Conservation (phyloP, 1,139 yeast genomes). For the Pneumocystis oryctolagi region DNA sequence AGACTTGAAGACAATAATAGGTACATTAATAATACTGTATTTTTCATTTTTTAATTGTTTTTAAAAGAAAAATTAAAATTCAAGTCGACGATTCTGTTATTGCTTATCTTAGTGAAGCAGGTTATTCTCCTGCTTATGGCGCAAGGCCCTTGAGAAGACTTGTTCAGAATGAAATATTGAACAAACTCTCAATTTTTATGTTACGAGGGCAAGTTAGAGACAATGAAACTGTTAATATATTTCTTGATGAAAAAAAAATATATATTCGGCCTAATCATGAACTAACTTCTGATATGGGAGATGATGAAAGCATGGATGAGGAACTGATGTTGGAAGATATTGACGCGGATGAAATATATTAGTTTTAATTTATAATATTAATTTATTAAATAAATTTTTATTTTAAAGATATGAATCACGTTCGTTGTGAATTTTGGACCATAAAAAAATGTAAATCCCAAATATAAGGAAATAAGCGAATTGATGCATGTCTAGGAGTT, state of each 20-base stretch:
- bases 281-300: constrained; percentile 23
- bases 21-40: neutral
- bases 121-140: constrained; percentile 87
- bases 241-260: constrained; percentile 39
- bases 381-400: neutral
- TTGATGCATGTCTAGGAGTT: neutral
- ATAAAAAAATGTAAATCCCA: neutral
- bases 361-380: neutral
- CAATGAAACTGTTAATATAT: constrained; percentile 65
- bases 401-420: no score
- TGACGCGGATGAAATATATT: neutral
- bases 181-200: constrained; percentile 73
- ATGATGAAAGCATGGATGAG: constrained; percentile 35
- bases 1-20: constrained; percentile 66
- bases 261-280: constrained; percentile 81
- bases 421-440: no score
- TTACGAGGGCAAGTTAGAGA: constrained; percentile 77
- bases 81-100: constrained; percentile 58
- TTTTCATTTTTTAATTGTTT: neutral
- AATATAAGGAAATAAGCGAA: neutral
- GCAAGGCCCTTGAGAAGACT: constrained; percentile 95
- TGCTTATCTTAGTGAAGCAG: constrained; percentile 66
- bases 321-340: constrained; percentile 24
- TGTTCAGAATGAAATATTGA: constrained; percentile 75
- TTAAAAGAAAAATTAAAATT: constrained; percentile 45